Conservation (phyloP, 2,329 filamentous ascomycete species). For the Pseudocercospora eumusae region DNA sequence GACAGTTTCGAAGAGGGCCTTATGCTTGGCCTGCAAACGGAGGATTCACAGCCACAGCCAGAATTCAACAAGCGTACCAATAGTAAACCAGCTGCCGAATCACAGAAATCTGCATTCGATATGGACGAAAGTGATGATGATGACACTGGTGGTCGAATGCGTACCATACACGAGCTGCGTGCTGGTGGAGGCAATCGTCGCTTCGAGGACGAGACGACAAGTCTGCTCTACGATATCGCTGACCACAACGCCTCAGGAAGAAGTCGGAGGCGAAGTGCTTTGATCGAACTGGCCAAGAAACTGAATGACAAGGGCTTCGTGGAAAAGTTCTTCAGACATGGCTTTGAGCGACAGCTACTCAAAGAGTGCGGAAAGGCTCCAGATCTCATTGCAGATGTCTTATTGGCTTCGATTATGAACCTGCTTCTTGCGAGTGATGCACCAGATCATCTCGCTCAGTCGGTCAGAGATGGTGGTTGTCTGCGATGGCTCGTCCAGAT, state of each 20-base stretch:
- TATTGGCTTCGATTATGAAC: conserved; percentile 64
- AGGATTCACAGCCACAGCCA: conserved; percentile 26
- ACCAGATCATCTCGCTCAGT: conserved; percentile 60
- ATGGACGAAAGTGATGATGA: conserved; percentile 52
- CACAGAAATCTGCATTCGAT: conserved; percentile 37
- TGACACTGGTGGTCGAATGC: conserved; percentile 47
- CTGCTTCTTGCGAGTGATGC: conserved; percentile 63
- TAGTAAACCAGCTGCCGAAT: conserved; percentile 19
- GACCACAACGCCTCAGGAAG: conserved; percentile 45
- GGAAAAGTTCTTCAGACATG: conserved; percentile 71
- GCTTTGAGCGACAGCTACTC: conserved; percentile 69
- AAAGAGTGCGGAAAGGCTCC: conserved; percentile 54
- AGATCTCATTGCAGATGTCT: conserved; percentile 57
- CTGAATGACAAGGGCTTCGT: conserved; percentile 63
- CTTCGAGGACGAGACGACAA: conserved; percentile 58
- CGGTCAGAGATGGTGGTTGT: conserved; percentile 45
- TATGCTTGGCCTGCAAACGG: conserved; percentile 37
- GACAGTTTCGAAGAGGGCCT: conserved; percentile 45
- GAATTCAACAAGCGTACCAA: conserved; percentile 16
- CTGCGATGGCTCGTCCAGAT: conserved; percentile 55
- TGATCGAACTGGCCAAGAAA: conserved; percentile 59
- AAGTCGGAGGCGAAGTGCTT: conserved; percentile 54
- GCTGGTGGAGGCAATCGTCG: conserved; percentile 59
- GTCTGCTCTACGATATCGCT: conserved; percentile 61
- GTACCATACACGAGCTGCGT: conserved; percentile 63